These are phyloP conservation scores for Physaria fendleri DNA, from an alignment of 345 rosid genomes.

Conservation along the genomic window DNA sequence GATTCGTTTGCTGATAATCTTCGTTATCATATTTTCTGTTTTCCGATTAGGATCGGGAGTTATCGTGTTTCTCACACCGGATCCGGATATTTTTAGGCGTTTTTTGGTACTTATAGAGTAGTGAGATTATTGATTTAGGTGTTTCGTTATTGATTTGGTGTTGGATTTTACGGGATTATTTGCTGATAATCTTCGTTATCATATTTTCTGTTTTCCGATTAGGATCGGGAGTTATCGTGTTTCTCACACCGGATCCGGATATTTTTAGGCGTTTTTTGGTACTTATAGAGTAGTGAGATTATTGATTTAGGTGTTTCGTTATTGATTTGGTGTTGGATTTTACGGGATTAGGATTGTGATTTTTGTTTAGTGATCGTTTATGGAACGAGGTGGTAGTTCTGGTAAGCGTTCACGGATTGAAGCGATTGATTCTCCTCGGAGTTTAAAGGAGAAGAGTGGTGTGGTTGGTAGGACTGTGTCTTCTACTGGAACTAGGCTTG, in stretches of 20 bases:
- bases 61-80: constrained; percentile 24
- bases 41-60: constrained; percentile 12
- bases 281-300: constrained; percentile 15
- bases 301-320: constrained; percentile 11
- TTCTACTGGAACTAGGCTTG: constrained; percentile 35
- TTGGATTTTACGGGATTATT: constrained; percentile 27
- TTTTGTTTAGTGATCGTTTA: constrained; percentile 28
- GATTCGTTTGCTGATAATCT: not conserved
- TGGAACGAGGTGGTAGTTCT: constrained; percentile 77
- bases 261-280: constrained; percentile 7
- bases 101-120: constrained; percentile 20
- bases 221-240: constrained; percentile 4
- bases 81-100: constrained; percentile 44
- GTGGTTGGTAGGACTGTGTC: constrained; percentile 38
- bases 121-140: constrained; percentile 11
- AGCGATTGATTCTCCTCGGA: constrained; percentile 52
- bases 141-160: not conserved
- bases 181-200: not conserved
- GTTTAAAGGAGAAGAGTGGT: constrained; percentile 50
- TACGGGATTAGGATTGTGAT: constrained; percentile 32
- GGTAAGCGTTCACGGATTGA: constrained; percentile 53
- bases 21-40: not conserved
- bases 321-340: constrained; percentile 5
- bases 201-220: not conserved
- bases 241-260: constrained; percentile 54